Percentiles rank a stretch among this genome's conserved stretches.
Conservation (phyloP, 2,329 filamentous ascomycete species). For the Diaporthe helianthi region DNA sequence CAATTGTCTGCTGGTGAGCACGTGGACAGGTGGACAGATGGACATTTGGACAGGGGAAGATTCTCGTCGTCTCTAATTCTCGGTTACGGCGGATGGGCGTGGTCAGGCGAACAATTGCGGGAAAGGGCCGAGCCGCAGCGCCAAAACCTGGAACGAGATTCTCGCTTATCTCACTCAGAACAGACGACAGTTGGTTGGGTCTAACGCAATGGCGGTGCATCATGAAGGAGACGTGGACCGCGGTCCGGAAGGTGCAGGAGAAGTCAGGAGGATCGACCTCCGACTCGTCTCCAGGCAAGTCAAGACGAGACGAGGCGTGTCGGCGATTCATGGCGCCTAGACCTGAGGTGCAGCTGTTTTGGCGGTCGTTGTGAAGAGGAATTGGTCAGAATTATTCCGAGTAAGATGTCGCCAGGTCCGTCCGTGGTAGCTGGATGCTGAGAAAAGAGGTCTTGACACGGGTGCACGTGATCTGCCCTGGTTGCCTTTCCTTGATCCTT, state of each 20-base stretch:
- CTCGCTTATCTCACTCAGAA: slow-evolving; percentile 8
- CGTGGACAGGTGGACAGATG: neutral
- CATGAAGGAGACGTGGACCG: neutral
- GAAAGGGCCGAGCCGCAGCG: slow-evolving; percentile 17
- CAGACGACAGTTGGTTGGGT: neutral
- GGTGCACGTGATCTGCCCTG: slow-evolving; percentile 8
- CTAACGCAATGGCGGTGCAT: neutral
- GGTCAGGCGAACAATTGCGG: neutral
- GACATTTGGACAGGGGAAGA: neutral
- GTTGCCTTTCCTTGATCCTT: neutral
- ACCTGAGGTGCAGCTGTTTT: neutral
- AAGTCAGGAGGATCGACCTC: neutral
- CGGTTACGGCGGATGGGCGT: neutral
- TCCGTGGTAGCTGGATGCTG: no score
- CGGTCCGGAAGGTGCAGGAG: neutral
- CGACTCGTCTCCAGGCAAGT: neutral
- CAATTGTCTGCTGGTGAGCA: no score
- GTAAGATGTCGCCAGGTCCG: no score
- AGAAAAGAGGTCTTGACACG: neutral
- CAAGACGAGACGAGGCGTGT: neutral
- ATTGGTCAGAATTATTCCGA: neutral
- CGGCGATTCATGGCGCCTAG: neutral
- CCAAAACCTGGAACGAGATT: slow-evolving; percentile 1
- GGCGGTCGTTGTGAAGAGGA: neutral
- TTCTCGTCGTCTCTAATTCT: neutral